These are phyloP conservation scores for Trametes cinnabarina DNA, from an alignment of 768 basidiomycete species.

Conservation along the genomic window DNA sequence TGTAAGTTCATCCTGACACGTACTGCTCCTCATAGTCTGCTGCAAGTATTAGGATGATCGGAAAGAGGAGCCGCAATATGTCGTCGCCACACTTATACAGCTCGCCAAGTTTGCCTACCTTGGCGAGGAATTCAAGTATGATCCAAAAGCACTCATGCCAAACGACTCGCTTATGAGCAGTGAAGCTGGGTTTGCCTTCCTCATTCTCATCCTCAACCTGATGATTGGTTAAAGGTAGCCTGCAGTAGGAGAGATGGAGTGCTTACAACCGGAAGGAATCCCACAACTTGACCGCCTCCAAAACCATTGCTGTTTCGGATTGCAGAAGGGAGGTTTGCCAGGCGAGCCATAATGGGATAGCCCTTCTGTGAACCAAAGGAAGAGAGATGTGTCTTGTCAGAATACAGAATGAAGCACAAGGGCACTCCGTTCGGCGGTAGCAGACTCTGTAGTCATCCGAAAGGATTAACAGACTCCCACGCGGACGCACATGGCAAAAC, in stretches of 20 bases:
- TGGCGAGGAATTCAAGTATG: slow-evolving; percentile 9
- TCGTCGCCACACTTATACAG: not conserved
- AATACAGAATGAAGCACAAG: slow-evolving; percentile 19
- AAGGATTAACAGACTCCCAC: too few species aligned
- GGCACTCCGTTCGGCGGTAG: slow-evolving; percentile 12
- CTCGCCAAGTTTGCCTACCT: not conserved
- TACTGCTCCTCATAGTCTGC: slow-evolving; percentile 21
- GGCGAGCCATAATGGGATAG: slow-evolving; percentile 20
- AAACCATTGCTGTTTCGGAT: slow-evolving; percentile 21
- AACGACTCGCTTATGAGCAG: slow-evolving; percentile 22
- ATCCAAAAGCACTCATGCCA: slow-evolving; percentile 40
- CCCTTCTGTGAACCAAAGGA: slow-evolving; percentile 23
- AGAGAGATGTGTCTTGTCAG: slow-evolving; percentile 21
- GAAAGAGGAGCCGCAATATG: not conserved
- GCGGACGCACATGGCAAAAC: not conserved
- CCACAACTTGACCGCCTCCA: slow-evolving; percentile 16
- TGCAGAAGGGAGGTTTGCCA: slow-evolving; percentile 19
- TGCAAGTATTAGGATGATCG: slow-evolving; percentile 9
- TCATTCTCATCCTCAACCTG: slow-evolving; percentile 31
- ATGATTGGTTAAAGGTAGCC: slow-evolving; percentile 26
- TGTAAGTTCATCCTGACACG: not conserved
- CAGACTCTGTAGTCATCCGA: not conserved
- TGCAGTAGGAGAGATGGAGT: not conserved
- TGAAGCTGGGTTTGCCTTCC: slow-evolving; percentile 31
- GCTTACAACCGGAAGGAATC: slow-evolving; percentile 22